Evolutionary conservation across 73 alveolate species (phyloP), one percentile per base, ranked within the genome.

Genomic region (Durusdinium trenchii): DNA sequence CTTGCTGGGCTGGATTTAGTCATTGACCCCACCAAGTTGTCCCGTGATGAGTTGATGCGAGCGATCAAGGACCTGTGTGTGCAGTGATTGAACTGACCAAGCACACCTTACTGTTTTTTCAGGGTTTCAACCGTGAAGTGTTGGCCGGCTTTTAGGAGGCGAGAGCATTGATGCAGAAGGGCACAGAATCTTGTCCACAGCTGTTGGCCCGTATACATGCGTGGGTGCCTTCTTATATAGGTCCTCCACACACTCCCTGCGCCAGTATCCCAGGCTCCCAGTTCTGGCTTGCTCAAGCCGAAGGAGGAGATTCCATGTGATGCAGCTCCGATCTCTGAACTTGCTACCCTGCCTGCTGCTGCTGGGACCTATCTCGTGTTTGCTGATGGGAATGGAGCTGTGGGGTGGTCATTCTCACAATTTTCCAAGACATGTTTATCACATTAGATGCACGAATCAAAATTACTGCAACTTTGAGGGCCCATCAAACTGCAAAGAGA

Each of bases 31-130:
- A 10, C 40, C 54, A 51, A 51, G 60, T 5, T 85, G 42, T 30
- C 32, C 40, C 32, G 32, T 6, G 78, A 38, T 26, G 94, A 57
- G 7, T 52, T 85, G 76, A 32, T 52, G 32, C 78, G 36, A 52
- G 94, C 94, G 57, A 85, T 85, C n/a, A 36, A 85, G 94, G 94
- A 82, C 51, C 67, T 32, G 16, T 18, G 45, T 28, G 32, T 82
- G 38, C 18, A 10, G n/a, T 40, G 5, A 23, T 64, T 9, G 78
- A 9, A 64, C 78, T 64, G 38, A 64, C 9, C 16, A 23, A 35
- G 23, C 38, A 64, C 16, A 14, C 32, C 42, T 40, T 12, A 14
- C 78, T 7, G n/a, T n/a, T n/a, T n/a, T n/a, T n/a, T n/a, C n/a
- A n/a, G n/a, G n/a, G n/a, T n/a, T n/a, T n/a, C n/a, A n/a, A n/a